Conservation (phyloP, 257 asterid genomes). For the Solanum chiquidenum region DNA sequence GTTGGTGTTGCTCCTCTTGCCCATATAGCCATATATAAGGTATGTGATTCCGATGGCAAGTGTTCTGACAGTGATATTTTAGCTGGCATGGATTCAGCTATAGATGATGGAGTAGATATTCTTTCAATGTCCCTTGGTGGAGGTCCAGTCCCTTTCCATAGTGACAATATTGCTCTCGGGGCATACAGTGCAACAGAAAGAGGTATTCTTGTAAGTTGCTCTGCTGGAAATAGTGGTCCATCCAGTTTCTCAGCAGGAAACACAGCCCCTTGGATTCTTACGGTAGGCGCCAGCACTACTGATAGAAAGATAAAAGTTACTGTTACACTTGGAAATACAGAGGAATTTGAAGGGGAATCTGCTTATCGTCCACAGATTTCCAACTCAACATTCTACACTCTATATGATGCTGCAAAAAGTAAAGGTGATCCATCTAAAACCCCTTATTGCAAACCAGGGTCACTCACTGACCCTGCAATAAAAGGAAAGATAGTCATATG, state of each 20-base stretch:
- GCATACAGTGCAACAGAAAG: conserved; percentile 30
- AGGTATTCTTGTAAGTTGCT: conserved; percentile 36
- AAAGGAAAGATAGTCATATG: conserved; percentile 42
- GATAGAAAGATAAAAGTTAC: conserved; percentile 23
- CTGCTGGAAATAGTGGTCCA: conserved; percentile 14
- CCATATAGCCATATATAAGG: conserved; percentile 43
- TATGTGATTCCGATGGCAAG: not conserved
- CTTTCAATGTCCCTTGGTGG: conserved; percentile 23
- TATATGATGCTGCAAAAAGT: conserved; percentile 17
- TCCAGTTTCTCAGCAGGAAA: not conserved
- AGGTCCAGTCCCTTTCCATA: not conserved
- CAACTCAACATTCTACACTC: not conserved
- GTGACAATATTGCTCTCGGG: conserved; percentile 17
- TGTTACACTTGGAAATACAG: conserved; percentile 20
- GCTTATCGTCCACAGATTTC: conserved; percentile 15
- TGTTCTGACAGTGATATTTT: conserved; percentile 22
- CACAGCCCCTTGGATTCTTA: conserved; percentile 38
- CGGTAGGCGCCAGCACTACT: conserved; percentile 37
- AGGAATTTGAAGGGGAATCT: conserved; percentile 21
- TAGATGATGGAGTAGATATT: conserved; percentile 29
- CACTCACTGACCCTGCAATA: conserved; percentile 6
- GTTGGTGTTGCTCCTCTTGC: conserved; percentile 46
- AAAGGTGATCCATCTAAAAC: not conserved
- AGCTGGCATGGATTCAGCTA: conserved; percentile 42
- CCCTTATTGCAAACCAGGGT: conserved; percentile 3